Percentiles rank a stretch among this genome's conserved stretches.
Conservation (phyloP, 2,329 filamentous ascomycete species). For the Colletotrichum scovillei region DNA sequence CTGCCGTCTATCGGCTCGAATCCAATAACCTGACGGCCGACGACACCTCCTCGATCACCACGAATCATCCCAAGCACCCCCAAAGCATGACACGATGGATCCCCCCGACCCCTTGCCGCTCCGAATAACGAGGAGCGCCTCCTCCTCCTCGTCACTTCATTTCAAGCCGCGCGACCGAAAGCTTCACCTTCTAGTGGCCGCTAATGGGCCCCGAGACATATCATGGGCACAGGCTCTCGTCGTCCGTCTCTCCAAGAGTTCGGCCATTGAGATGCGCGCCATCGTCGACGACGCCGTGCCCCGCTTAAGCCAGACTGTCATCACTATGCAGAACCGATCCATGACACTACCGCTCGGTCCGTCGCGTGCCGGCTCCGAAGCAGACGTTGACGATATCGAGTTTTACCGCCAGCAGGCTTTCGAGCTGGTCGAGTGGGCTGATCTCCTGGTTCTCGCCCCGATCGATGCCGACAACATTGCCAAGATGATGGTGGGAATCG, state of each 20-base stretch:
- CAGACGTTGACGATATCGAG: conserved; percentile 60
- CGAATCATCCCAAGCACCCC: not conserved
- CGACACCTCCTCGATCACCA: conserved; percentile 11
- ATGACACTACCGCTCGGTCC: conserved; percentile 45
- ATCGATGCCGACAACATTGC: conserved; percentile 87
- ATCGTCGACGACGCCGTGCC: conserved; percentile 75
- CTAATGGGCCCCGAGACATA: conserved; percentile 73
- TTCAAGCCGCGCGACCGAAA: conserved; percentile 54
- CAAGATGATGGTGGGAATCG: conserved; percentile 87
- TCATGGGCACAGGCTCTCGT: conserved; percentile 75
- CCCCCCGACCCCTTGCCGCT: conserved; percentile 32
- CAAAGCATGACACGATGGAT: conserved; percentile 28
- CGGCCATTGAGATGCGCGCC: conserved; percentile 70
- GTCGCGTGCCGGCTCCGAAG: conserved; percentile 44
- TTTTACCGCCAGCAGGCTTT: conserved; percentile 64
- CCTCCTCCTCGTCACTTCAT: conserved; percentile 51
- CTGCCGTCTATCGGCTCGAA: not conserved
- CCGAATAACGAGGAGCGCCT: conserved; percentile 37
- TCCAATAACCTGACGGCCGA: not conserved
- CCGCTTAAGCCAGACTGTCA: conserved; percentile 71
- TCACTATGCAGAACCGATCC: conserved; percentile 67
- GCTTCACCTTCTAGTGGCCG: conserved; percentile 72
- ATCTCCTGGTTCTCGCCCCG: conserved; percentile 85
- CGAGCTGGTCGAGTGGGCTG: conserved; percentile 87
- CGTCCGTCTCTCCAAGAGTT: conserved; percentile 73